Evolutionary conservation across 495 filamentous ascomycete species (phyloP).

Genomic region (Tuber aestivum): DNA sequence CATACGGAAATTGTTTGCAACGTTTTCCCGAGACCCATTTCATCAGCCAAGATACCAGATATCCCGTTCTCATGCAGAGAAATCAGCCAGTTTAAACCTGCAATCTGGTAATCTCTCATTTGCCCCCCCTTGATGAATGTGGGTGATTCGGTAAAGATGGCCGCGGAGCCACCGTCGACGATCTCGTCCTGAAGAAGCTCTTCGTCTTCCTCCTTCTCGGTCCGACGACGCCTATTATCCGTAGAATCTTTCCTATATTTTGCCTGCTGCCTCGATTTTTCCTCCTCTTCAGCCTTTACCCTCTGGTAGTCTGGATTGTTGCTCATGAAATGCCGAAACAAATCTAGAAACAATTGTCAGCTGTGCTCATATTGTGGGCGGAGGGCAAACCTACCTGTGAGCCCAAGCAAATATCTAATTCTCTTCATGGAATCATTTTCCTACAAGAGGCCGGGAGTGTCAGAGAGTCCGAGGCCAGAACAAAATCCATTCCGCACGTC

Average conservation of each 20-base stretch:
- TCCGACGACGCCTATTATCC: conserved; percentile 71
- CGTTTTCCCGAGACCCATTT: conserved; percentile 96
- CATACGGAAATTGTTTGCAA: conserved; percentile 66
- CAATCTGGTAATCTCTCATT: conserved; percentile 95
- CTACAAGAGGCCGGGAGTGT: conserved; percentile 47
- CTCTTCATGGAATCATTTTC: conserved; percentile 93
- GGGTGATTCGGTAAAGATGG: conserved; percentile 87
- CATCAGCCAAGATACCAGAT: conserved; percentile 92
- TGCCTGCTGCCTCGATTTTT: conserved; percentile 64
- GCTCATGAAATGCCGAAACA: conserved; percentile 99
- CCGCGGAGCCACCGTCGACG: conserved; percentile 74
- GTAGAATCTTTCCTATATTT: conserved; percentile 72
- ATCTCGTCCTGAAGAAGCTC: conserved; percentile 90
- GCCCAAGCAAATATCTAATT: conserved; percentile 89
- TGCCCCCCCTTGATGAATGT: conserved; percentile 73
- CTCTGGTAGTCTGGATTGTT: conserved; percentile 87
- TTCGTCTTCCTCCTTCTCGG: conserved; percentile 96
- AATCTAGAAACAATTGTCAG: conserved; percentile 49
- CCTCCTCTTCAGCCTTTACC: conserved; percentile 81
- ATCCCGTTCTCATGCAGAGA: conserved; percentile 98
- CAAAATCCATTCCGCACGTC: conserved; percentile 21
- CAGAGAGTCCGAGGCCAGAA: conserved; percentile 32
- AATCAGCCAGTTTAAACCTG: conserved; percentile 95
- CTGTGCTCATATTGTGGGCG: not conserved
- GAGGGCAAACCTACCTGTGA: conserved; percentile 52